Evolutionary conservation across 805 yeast species (phyloP).

Genomic region (Lachancea fermentati): DNA sequence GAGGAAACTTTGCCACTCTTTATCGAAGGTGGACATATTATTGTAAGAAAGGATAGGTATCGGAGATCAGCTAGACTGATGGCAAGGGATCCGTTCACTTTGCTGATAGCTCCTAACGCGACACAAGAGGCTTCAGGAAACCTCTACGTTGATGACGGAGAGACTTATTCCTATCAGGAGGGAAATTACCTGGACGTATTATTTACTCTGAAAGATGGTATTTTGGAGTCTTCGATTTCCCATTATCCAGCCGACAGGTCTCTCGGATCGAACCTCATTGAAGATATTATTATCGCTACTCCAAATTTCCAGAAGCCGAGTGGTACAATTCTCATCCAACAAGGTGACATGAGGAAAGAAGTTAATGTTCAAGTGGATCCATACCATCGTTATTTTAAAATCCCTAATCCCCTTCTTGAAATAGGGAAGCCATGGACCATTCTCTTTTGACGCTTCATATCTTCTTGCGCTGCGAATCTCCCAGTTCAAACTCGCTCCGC

Average conservation of each 20-base stretch:
- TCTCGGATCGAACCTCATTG: constrained; percentile 41
- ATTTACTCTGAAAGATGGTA: constrained; percentile 34
- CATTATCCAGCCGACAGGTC: constrained; percentile 24
- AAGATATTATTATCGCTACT: constrained; percentile 45
- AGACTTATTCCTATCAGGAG: constrained; percentile 49
- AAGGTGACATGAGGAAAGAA: neutral
- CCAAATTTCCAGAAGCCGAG: too few species aligned
- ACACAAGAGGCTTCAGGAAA: constrained; percentile 50
- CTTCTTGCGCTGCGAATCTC: neutral
- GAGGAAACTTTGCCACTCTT: constrained; percentile 64
- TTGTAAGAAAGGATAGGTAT: constrained; percentile 61
- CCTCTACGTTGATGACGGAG: constrained; percentile 83
- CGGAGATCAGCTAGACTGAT: constrained; percentile 76
- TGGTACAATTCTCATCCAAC: neutral
- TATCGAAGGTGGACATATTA: constrained; percentile 72
- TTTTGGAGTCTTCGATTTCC: constrained; percentile 26
- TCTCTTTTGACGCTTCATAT: neutral
- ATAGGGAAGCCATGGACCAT: constrained; percentile 2
- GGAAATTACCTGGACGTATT: constrained; percentile 46
- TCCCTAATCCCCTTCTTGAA: constrained; percentile 3
- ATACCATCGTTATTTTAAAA: neutral
- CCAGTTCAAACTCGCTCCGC: neutral
- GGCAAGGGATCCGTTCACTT: constrained; percentile 74
- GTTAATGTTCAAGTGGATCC: too few species aligned
- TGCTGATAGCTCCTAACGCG: constrained; percentile 53